Evolutionary conservation across 75 land plant species (phyloP).

Genomic region (Chamaecyparis obtusa): DNA sequence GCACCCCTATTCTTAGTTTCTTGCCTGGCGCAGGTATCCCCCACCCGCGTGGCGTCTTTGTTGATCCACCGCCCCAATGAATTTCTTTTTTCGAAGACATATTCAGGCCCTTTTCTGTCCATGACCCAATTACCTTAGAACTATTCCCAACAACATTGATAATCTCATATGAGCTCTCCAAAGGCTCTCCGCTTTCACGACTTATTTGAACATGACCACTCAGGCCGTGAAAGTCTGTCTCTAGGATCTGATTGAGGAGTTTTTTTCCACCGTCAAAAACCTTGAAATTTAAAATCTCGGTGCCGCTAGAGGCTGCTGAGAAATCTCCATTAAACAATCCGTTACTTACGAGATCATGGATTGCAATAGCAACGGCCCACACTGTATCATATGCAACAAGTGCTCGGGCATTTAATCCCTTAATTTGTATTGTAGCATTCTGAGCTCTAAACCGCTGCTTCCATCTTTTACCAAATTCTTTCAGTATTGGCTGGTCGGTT

Average conservation of each 20-base stretch:
- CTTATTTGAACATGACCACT: slow-evolving; percentile 7
- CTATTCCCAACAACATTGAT: no score
- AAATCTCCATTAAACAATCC: slow-evolving; percentile 9
- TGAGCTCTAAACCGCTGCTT: not conserved
- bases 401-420: no score
- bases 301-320: not conserved
- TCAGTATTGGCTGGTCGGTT: not conserved
- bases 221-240: slow-evolving; percentile 18
- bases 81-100: no score
- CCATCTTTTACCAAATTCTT: no score
- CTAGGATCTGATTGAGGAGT: not conserved
- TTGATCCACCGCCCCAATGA: no score
- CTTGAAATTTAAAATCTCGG: not conserved
- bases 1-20: no score
- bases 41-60: no score
- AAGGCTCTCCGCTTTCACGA: slow-evolving; percentile 3
- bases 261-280: slow-evolving; percentile 14
- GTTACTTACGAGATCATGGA: slow-evolving; percentile 1
- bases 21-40: no score
- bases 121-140: no score
- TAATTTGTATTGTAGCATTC: not conserved
- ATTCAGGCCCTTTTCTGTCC: no score
- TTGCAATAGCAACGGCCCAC: no score
- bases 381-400: no score
- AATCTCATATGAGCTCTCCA: not conserved